phyloP scores from a whole-genome alignment of 1,284 basidiomycete genomes.

The Vanrija humicola region DNA sequence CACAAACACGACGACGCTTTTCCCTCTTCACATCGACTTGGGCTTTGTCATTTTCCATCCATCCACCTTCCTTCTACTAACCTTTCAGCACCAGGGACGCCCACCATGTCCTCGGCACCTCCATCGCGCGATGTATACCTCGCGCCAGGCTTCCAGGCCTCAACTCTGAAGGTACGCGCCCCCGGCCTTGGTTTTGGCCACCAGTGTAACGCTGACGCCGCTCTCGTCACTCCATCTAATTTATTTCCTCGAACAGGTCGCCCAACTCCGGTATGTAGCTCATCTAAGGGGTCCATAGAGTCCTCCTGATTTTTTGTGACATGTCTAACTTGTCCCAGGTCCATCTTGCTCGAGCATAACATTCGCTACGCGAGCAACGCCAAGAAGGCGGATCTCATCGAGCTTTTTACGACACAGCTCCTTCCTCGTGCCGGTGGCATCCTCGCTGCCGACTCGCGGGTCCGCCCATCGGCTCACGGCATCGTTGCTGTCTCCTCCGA shows the following conservation, averaged over 20 bases:
- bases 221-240: conserved; percentile 7
- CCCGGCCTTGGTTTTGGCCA: not conserved
- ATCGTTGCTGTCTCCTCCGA: conserved; percentile 37
- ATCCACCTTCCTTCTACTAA: not conserved
- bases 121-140: conserved; percentile 58
- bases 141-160: conserved; percentile 74
- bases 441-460: conserved; percentile 26
- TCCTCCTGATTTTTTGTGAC: not conserved
- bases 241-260: conserved; percentile 27
- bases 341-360: conserved; percentile 60
- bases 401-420: conserved; percentile 73
- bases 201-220: not conserved
- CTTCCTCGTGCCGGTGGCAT: conserved; percentile 58
- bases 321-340: conserved; percentile 9
- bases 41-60: not conserved
- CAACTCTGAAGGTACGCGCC: conserved; percentile 56
- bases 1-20: not conserved
- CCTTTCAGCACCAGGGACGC: not conserved
- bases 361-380: conserved; percentile 70
- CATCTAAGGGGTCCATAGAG: not conserved
- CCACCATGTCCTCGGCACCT: conserved; percentile 34
- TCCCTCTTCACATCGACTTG: not conserved
- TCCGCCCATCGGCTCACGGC: conserved; percentile 41
- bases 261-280: conserved; percentile 42
- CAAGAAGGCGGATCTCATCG: conserved; percentile 80